Base-by-base conservation (phyloP, 1,284 basidiomycete genomes). In the Heterobasidion occidentale region DNA sequence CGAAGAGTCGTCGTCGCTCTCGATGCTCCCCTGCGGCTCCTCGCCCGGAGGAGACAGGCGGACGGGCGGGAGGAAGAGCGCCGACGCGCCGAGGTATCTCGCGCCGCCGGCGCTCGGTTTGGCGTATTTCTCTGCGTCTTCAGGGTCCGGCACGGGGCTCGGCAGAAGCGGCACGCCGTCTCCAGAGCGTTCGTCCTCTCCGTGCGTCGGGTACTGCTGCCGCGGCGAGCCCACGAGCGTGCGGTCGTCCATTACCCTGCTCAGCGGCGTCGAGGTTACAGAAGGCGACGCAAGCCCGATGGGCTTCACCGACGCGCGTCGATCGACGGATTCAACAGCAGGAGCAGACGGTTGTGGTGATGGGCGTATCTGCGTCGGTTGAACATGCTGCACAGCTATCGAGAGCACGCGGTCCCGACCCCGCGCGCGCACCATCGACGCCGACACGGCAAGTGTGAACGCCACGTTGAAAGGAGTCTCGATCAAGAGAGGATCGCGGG, bases 361-460 rank as follows among this genome's bases (percentile, higher is more conserved):
- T 20, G 46, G n/a, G 19, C 11, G n/a, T 33, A 17, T 14, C 14
- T 14, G 19, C 11, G 46, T n/a, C 11, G 46, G 27, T 46, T 76
- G 75, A 11, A 85, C 68, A 62, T 88, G 86, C 62, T 91, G 89
- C 5, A 89, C 74, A 9, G 77, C 84, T 20, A 90, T 67, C 9
- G 69, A 71, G 17, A 88, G 60, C 7, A 74, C 64, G 7, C 81
- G 75, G 35, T 67, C 65, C 19, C 70, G 69, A 27, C 68, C 51
- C 17, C 61, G 52, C 8, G 74, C 19, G 3, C 19, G 42, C 7
- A n/a, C 73, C 4, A 77, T 64, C 6, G 71, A 61, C 3, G 75
- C 75, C 9, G 78, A 77, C 14, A 83, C 65, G 19, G 75, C 74
- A 12, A 87, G 69, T 9, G 75, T 72, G 54, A 83, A 79, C 11